These are phyloP conservation scores for Termitomyces bulborhizus DNA, from an alignment of 768 basidiomycete genomes.

Conservation along the genomic window DNA sequence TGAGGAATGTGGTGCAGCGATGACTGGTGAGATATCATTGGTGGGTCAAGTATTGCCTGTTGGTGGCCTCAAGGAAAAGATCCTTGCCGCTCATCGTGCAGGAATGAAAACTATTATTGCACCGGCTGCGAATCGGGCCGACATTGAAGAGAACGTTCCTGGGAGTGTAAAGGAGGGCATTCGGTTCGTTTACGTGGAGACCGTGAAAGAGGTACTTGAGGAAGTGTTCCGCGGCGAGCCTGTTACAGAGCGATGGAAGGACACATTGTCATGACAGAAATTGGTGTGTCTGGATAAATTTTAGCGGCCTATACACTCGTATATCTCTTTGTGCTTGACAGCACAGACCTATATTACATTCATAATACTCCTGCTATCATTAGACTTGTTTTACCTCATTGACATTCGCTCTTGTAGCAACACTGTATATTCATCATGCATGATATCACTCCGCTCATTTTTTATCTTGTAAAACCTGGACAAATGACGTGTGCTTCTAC, in stretches of 20 bases:
- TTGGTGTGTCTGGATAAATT: slow-evolving; percentile 4
- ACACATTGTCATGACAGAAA: slow-evolving; percentile 28
- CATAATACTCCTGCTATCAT: neutral
- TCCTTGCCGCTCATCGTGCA: slow-evolving; percentile 93
- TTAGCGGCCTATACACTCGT: neutral
- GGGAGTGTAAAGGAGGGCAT: slow-evolving; percentile 95
- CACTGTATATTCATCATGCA: slow-evolving; percentile 15
- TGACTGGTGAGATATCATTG: slow-evolving; percentile 98
- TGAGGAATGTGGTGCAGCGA: slow-evolving; percentile 46
- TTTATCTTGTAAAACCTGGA: too few species aligned
- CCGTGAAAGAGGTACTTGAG: slow-evolving; percentile 81
- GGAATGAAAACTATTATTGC: slow-evolving; percentile 91
- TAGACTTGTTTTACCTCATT: slow-evolving; percentile 10
- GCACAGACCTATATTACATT: slow-evolving; percentile 1
- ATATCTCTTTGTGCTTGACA: neutral
- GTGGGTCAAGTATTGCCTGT: slow-evolving; percentile 96
- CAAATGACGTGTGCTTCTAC: too few species aligned
- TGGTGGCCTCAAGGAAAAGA: slow-evolving; percentile 94
- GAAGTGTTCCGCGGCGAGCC: slow-evolving; percentile 74
- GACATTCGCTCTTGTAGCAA: slow-evolving; percentile 12
- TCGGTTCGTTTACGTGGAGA: slow-evolving; percentile 91
- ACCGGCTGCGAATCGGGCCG: slow-evolving; percentile 83
- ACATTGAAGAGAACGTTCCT: slow-evolving; percentile 97
- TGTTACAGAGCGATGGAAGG: slow-evolving; percentile 61
- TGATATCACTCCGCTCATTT: slow-evolving; percentile 6